These are phyloP conservation scores for Leccinum disarticulatum DNA, from an alignment of 768 basidiomycete species.

Conservation along the genomic window DNA sequence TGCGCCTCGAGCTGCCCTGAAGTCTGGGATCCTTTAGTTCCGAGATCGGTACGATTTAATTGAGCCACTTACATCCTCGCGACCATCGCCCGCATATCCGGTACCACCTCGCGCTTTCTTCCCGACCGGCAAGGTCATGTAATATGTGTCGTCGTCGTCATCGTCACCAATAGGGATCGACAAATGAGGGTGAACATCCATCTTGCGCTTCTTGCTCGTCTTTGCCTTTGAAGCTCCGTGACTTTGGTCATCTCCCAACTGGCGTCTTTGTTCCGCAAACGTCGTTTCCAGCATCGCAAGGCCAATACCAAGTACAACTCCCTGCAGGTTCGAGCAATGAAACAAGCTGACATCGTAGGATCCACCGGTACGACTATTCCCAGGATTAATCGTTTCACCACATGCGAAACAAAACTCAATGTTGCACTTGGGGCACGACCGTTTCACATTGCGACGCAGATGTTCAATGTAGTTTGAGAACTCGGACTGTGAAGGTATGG, in stretches of 20 bases:
- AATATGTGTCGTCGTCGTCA: conserved; percentile 56
- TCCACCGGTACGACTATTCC: conserved; percentile 44
- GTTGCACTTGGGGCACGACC: conserved; percentile 62
- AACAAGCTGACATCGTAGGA: conserved; percentile 62
- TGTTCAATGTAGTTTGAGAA: conserved; percentile 71
- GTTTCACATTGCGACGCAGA: conserved; percentile 55
- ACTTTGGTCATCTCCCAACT: conserved; percentile 27
- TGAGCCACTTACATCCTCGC: conserved; percentile 73
- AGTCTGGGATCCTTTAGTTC: conserved; percentile 45
- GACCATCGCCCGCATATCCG: conserved; percentile 82
- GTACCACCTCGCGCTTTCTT: conserved; percentile 77
- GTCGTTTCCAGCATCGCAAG: conserved; percentile 80
- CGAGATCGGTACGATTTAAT: not conserved
- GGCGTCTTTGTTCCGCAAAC: conserved; percentile 56
- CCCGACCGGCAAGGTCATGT: conserved; percentile 41
- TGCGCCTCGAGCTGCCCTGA: conserved; percentile 80
- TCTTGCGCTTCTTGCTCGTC: conserved; percentile 44
- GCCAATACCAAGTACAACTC: conserved; percentile 88
- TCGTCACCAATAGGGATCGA: conserved; percentile 37
- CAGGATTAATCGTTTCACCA: conserved; percentile 57
- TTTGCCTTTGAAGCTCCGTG: conserved; percentile 29
- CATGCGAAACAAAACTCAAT: conserved; percentile 72
- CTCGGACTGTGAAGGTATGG: conserved; percentile 48
- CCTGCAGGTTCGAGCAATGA: conserved; percentile 89
- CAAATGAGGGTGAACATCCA: conserved; percentile 28